Base-by-base conservation (phyloP, 73 alveolate genomes). In the Uronychia binucleata region DNA sequence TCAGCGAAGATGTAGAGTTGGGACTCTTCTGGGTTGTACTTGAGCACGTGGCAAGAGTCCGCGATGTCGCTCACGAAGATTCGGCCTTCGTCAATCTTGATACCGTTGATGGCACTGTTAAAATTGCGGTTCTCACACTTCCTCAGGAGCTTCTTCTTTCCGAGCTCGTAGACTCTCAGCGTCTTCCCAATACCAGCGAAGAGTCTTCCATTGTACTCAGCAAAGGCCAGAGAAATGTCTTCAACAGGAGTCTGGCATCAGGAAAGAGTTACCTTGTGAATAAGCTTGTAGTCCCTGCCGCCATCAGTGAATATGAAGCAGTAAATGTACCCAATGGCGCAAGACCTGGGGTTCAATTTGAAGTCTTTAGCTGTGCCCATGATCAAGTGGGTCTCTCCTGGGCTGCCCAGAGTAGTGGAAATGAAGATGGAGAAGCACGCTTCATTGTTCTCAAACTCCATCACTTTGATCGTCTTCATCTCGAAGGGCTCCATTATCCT, bases 111-210 rank as follows among this genome's bases (percentile, higher is more conserved):
- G 1, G 90, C 85, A 28, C 92, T 90, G 1, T 89, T 85, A 67
- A 95, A 93, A 57, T 96, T 94, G 85, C 95, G 97, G 34, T 97
- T 96, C 85, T 98, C 98, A 28, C 97, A 96, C 77, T 98, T 98
- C 87, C 96, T 97, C 83, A 98, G 92, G 30, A 98, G 90, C 90
- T 97, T 97, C 84, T 97, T 94, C 94, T 95, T 92, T 5, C 99
- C 99, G 34, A 97, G 82, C 86, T 98, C 99, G 87, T 98, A 98
- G 58, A 97, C 93, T 89, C 99, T 95, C 67, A 97, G 88, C 79
- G 94, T 95, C 35, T 91, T 86, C 57, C 99, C 99, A 83, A 97
- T 96, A 0, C 99, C 99, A 77, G 96, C 98, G 78, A 97, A 80
- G 74, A 98, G 82, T 92, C 96, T 95, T 58, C 97, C 98, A 75